Evolutionary conservation across 257 asterid species (phyloP).

Genomic region (Solanum commersonii): DNA sequence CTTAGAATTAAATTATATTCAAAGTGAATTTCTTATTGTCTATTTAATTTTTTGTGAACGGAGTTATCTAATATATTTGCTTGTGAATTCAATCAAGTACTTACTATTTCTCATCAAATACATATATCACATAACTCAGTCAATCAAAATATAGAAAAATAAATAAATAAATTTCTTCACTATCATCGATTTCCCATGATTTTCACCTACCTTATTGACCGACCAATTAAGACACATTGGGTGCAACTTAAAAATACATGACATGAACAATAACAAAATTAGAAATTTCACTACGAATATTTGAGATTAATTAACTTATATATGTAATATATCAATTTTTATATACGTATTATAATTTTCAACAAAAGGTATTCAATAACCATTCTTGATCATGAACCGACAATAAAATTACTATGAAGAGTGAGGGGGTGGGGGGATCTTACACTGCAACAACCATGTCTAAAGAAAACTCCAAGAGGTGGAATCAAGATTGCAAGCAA

Average conservation of each 20-base stretch:
- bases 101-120: neutral
- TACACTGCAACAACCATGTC: conserved; percentile 82
- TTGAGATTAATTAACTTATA: neutral
- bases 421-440: neutral
- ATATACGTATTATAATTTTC: neutral
- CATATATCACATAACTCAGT: neutral
- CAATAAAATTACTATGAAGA: neutral
- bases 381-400: neutral
- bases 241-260: neutral
- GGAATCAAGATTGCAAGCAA: conserved; percentile 63
- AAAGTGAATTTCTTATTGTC: neutral
- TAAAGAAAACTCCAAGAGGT: conserved; percentile 81
- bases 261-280: neutral
- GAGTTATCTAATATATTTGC: neutral
- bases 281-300: neutral
- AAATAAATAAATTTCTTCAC: too few relatives aligned
- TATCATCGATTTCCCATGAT: neutral
- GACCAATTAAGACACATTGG: neutral
- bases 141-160: neutral
- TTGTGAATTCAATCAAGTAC: neutral
- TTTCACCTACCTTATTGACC: neutral
- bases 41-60: neutral
- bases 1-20: neutral
- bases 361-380: accelerated
- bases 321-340: neutral